phyloP scores from a whole-genome alignment of 2,329 filamentous ascomycete genomes.

The Metarhizium rileyi region DNA sequence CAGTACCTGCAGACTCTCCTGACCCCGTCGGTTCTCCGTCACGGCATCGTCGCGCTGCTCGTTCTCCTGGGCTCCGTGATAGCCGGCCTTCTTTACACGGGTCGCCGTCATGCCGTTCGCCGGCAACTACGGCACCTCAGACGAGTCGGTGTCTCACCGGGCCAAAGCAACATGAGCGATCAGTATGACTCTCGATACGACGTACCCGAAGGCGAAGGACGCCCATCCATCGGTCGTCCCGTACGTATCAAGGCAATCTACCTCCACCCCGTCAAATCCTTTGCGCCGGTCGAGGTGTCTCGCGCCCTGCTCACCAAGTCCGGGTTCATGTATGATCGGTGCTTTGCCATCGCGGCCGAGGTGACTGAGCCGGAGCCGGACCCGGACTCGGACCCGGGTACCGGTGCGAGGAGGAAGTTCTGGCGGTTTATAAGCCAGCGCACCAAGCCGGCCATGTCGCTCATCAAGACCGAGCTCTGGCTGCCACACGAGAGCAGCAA shows the following conservation, averaged over 20 bases:
- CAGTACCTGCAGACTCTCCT: neutral
- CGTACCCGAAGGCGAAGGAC: conserved; percentile 1
- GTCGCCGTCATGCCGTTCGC: neutral
- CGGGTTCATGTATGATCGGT: conserved; percentile 16
- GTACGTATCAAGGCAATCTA: conserved; percentile 18
- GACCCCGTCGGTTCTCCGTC: neutral
- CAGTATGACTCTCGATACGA: conserved; percentile 13
- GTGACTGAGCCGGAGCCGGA: conserved; percentile 13
- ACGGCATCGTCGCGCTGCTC: neutral
- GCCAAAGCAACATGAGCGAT: conserved; percentile 16
- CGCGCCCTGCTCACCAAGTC: conserved; percentile 15
- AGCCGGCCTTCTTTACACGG: neutral
- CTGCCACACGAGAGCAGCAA: neutral
- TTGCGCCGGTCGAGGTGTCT: conserved; percentile 15
- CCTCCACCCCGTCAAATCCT: conserved; percentile 20
- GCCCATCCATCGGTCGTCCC: conserved; percentile 2
- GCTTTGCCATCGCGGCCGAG: conserved; percentile 20
- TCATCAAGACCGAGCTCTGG: conserved; percentile 1
- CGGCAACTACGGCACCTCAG: conserved; percentile 9
- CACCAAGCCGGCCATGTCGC: conserved; percentile 3
- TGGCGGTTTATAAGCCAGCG: conserved; percentile 21
- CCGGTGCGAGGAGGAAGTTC: neutral
- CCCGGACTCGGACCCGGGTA: conserved; percentile 11
- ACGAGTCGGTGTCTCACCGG: conserved; percentile 9
- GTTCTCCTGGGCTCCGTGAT: neutral